These are phyloP conservation scores for Hirsutella minnesotensis DNA, from an alignment of 2,329 filamentous ascomycete species.

Conservation along the genomic window DNA sequence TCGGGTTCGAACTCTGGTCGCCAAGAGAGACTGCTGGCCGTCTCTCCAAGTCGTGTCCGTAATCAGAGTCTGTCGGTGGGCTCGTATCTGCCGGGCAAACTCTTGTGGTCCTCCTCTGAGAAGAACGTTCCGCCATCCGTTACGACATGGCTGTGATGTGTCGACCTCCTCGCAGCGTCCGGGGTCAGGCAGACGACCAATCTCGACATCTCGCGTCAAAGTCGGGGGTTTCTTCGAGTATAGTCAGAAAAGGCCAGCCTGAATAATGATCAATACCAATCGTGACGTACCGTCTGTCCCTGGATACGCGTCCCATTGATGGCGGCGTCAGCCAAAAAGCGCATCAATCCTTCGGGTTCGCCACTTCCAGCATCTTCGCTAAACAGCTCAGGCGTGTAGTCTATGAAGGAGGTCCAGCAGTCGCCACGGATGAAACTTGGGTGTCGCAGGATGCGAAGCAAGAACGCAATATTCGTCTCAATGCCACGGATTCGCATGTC, in stretches of 20 bases:
- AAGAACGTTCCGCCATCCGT: slow-evolving; percentile 86
- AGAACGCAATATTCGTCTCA: slow-evolving; percentile 98
- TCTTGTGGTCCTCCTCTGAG: slow-evolving; percentile 78
- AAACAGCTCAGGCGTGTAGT: slow-evolving; percentile 90
- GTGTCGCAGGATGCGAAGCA: slow-evolving; percentile 85
- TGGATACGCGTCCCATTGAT: slow-evolving; percentile 99
- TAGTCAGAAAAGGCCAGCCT: background rate
- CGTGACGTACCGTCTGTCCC: slow-evolving; percentile 90
- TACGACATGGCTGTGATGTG: slow-evolving; percentile 56
- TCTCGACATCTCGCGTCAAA: slow-evolving; percentile 83
- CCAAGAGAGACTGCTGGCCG: slow-evolving; percentile 92
- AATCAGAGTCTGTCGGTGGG: slow-evolving; percentile 86
- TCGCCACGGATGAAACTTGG: slow-evolving; percentile 84
- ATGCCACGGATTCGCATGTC: slow-evolving; percentile 97
- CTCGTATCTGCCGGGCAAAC: slow-evolving; percentile 87
- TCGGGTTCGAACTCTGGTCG: slow-evolving; percentile 89
- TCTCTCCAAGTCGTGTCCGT: slow-evolving; percentile 99
- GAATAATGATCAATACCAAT: too few species aligned
- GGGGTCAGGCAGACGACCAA: slow-evolving; percentile 57
- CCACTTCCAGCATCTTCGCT: slow-evolving; percentile 89
- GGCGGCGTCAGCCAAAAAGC: slow-evolving; percentile 87
- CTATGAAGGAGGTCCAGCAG: slow-evolving; percentile 99
- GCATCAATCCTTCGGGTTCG: slow-evolving; percentile 90
- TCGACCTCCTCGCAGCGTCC: slow-evolving; percentile 64
- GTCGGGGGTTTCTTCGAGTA: slow-evolving; percentile 46